These are phyloP conservation scores for Plasmodium cynomolgi DNA, from an alignment of 169 alveolate genomes.

Conservation along the genomic window DNA sequence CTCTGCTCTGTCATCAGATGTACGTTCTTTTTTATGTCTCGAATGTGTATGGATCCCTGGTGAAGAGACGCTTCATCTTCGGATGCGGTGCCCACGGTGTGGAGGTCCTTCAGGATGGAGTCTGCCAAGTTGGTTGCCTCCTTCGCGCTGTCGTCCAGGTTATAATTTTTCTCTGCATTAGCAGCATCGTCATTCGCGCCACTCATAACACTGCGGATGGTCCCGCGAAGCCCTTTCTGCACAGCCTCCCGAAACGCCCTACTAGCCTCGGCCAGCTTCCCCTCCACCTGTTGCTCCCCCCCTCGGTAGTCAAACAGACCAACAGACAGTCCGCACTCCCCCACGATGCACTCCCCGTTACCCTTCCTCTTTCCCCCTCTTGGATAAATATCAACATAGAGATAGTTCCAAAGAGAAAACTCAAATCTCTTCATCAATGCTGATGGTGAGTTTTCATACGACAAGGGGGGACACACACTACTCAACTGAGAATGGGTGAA, in stretches of 20 bases:
- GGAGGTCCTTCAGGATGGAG: neutral
- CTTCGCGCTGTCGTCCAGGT: neutral
- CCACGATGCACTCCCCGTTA: neutral
- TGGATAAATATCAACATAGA: constrained; percentile 24
- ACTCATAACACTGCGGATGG: neutral
- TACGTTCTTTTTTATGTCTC: neutral
- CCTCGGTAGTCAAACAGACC: neutral
- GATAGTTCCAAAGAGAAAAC: constrained; percentile 43
- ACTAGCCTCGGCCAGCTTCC: neutral
- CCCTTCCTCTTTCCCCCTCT: neutral
- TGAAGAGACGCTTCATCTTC: neutral
- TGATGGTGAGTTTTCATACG: constrained; percentile 1
- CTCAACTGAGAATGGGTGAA: constrained; percentile 17
- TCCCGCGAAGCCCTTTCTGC: too few species aligned
- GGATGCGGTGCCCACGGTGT: neutral
- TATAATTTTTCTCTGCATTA: too few species aligned
- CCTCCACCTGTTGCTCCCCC: neutral
- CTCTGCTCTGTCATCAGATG: neutral
- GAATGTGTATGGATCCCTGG: neutral
- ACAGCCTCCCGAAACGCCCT: neutral
- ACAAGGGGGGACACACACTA: neutral
- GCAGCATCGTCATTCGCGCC: neutral
- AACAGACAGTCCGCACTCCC: neutral
- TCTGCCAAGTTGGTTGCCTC: neutral
- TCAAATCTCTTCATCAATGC: neutral